Percentiles rank a stretch among this genome's conserved stretches.
Conservation (phyloP, 495 filamentous ascomycete genomes). For the Penicillium roqueforti region DNA sequence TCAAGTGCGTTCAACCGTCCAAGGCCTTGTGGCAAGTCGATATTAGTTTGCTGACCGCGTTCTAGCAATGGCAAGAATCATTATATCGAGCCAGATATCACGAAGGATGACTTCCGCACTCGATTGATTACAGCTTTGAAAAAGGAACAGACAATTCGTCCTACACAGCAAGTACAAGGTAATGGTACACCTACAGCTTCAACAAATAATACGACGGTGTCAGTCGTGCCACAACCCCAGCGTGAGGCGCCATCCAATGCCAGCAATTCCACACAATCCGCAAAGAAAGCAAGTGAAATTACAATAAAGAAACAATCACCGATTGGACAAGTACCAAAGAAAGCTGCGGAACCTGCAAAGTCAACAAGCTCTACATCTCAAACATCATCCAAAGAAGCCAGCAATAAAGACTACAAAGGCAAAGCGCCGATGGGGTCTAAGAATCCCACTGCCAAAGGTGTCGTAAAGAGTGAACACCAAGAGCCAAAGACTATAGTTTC, state of each 20-base stretch:
- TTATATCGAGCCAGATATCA: constrained; percentile 56
- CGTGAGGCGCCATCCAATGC: not conserved
- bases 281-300: not conserved
- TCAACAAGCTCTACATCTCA: not conserved
- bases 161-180: constrained; percentile 6
- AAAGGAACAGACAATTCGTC: constrained; percentile 1
- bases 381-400: not conserved
- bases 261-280: not conserved
- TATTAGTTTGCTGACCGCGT: constrained; percentile 1
- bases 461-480: constrained; percentile 6
- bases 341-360: not conserved
- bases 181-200: constrained; percentile 13
- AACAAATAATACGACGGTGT: constrained; percentile 8
- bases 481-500: constrained; percentile 13
- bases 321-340: not conserved
- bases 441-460: constrained; percentile 16
- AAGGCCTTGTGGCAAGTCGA: not conserved
- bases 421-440: constrained; percentile 9
- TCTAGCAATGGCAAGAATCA: constrained; percentile 58
- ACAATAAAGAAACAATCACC: not conserved
- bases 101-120: constrained; percentile 53
- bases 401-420: constrained; percentile 2
- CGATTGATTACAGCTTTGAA: constrained; percentile 44
- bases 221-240: not conserved
- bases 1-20: constrained; percentile 51